These are phyloP conservation scores for Fonsecaea multimorphosa DNA, from an alignment of 2,329 filamentous ascomycete genomes.

Conservation along the genomic window DNA sequence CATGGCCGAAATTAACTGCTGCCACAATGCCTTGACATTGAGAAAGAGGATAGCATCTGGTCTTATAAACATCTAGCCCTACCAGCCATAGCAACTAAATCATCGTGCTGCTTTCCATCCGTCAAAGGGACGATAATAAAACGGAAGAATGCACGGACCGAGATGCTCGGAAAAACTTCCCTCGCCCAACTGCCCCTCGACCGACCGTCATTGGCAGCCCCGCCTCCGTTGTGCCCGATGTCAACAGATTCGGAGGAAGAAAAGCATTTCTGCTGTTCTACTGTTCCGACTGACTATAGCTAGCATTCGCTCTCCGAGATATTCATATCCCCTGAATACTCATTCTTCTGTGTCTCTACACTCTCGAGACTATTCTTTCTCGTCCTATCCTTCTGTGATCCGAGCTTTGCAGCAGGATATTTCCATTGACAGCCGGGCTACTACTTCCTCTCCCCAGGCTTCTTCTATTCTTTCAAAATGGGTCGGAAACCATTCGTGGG, in stretches of 20 bases:
- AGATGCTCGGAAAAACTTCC: constrained; percentile 28
- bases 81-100: not conserved
- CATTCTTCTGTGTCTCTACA: not conserved
- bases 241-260: constrained; percentile 28
- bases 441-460: not conserved
- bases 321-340: not conserved
- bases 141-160: constrained; percentile 20
- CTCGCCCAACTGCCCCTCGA: constrained; percentile 10
- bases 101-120: not conserved
- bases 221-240: constrained; percentile 22
- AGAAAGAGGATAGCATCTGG: not conserved
- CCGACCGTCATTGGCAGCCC: constrained; percentile 28
- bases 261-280: constrained; percentile 1
- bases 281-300: not conserved
- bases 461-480: constrained; percentile 65
- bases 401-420: not conserved
- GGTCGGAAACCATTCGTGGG: constrained; percentile 96
- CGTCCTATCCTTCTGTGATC: not conserved
- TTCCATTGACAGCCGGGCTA: not conserved
- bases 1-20: not conserved
- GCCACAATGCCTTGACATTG: not conserved
- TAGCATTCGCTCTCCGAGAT: not conserved
- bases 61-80: not conserved
- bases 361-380: not conserved
- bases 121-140: constrained; percentile 10